These are phyloP conservation scores for Stellera chamaejasme DNA, from an alignment of 345 rosid genomes.

Conservation along the genomic window DNA sequence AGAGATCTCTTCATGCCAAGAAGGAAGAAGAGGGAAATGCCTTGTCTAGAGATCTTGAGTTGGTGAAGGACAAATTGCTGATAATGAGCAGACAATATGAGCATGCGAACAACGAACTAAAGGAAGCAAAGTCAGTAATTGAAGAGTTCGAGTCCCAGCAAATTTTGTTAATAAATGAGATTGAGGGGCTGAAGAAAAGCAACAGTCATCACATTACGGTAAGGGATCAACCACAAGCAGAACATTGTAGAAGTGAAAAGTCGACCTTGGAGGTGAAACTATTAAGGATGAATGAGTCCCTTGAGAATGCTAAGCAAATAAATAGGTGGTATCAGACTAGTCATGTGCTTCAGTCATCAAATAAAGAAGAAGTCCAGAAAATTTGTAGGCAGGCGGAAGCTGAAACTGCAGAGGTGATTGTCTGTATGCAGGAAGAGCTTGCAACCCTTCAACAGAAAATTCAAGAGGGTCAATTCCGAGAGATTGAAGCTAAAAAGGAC, in stretches of 20 bases:
- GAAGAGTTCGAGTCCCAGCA: slow-evolving; percentile 88
- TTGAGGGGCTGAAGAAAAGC: slow-evolving; percentile 51
- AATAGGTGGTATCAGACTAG: slow-evolving; percentile 62
- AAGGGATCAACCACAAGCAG: slow-evolving; percentile 30
- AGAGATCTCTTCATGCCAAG: slow-evolving; percentile 42
- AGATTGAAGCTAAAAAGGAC: slow-evolving; percentile 38
- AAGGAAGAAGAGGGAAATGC: slow-evolving; percentile 34
- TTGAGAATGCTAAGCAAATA: slow-evolving; percentile 72
- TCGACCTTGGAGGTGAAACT: slow-evolving; percentile 44
- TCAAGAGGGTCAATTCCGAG: slow-evolving; percentile 56
- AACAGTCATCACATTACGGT: slow-evolving; percentile 36
- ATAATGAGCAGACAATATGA: slow-evolving; percentile 37
- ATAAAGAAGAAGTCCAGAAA: slow-evolving; percentile 69
- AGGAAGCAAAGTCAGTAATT: slow-evolving; percentile 55
- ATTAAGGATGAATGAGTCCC: slow-evolving; percentile 82
- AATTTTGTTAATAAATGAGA: slow-evolving; percentile 49
- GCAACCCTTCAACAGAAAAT: slow-evolving; percentile 72
- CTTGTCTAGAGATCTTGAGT: slow-evolving; percentile 47
- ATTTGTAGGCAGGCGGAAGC: slow-evolving; percentile 74
- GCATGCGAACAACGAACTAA: slow-evolving; percentile 37
- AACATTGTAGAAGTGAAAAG: slow-evolving; percentile 18
- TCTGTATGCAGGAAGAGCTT: slow-evolving; percentile 91
- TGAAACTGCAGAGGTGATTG: slow-evolving; percentile 88
- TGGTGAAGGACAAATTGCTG: slow-evolving; percentile 32
- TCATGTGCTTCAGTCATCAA: slow-evolving; percentile 48